Base-by-base conservation (phyloP, 2,329 filamentous ascomycete genomes). In the Colletotrichum paranaense region DNA sequence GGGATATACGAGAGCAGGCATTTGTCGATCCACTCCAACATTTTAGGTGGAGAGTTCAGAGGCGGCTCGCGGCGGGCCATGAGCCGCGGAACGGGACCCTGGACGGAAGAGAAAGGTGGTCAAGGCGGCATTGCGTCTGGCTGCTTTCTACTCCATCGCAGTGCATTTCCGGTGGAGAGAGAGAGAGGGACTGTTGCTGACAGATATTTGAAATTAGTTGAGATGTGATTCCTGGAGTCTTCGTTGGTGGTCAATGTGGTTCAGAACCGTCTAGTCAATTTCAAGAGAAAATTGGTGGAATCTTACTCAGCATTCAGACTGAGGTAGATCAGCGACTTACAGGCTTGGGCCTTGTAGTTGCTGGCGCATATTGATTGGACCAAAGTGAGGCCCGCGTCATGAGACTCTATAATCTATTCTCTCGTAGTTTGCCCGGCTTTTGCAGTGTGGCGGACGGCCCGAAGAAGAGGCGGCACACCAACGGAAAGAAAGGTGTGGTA, bases 1-100 rank as follows among this genome's bases (percentile, higher is more conserved):
- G 70, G 70, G 60, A 69, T 46, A 56, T 62, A 62, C 46, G 19
- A 65, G 60, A 26, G 56, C 60, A 49, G 46, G 67, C 67, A 73
- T 73, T 73, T 62, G 60, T 52, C 62, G 63, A 70, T 70, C 60
- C 70, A 70, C 46, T 28, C 32, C 56, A 60, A 28, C 22, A 53
- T 12, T 19, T 30, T 42, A 38, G 65, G 70, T 66, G 70, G 70
- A 62, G 49, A 49, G 42, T 70, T 49, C 52, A 60, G 42, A 57
- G 35, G 55, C 70, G 67, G 67, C 67, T 65, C 55, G 46, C 28
- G 52, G 67, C 55, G 55, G 67, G 60, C 55, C 32, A 52, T 12
- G 16, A 70, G 70, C 70, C 67, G 56, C 60, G 67, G 22, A 64
- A 30, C 66, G 59, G 59, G 70, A 65, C 66, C 59, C 66, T 73